Evolutionary conservation across 2,329 filamentous ascomycete genomes (phyloP), one percentile per base, ranked within the genome.

Genomic region (Epichloe scottii): DNA sequence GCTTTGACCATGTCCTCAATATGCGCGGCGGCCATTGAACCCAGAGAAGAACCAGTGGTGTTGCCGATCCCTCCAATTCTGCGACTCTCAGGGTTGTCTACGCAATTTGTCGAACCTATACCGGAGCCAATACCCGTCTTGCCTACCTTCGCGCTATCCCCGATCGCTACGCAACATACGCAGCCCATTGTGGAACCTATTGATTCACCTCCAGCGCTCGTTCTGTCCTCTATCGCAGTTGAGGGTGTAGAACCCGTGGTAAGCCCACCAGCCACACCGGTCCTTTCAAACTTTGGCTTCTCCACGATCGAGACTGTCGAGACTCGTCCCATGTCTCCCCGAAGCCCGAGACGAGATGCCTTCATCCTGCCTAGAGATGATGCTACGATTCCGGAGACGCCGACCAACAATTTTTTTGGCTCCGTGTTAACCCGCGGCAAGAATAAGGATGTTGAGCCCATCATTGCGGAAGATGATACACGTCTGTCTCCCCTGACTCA

Each of bases 401-500:
- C 72, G 12, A 59, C 68, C 63, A 60, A 63, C 65, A 57, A 65
- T 34, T 63, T 72, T 51, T 64, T 75, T 52, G 66, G 66, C 43
- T 65, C 71, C n/a, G 63, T 73, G 46, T 63, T 73, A 61, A 65
- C 71, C 53, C 71, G 73, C 58, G 70, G 69, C 53, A 75, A 70
- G 57, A 62, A 61, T 39, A 69, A 67, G 52, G 62, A 64, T 19
- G 59, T 66, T 2, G 64, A 67, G 0, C 71, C 72, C 8, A 59
- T 78, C 48, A 82, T 85, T 62, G 79, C 79, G 3, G 82, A 86
- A 60, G 82, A 87, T 58, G 77, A 81, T 54, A 81, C 79, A 3
- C 71, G 75, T 41, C 78, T 82, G 56, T 75, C 75, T 38, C 71
- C 14, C 66, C 65, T 21, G 66, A 68, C 41, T 63, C 65, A 23